Conservation (phyloP, 257 asterid genomes). For the Linderniella brevidens region DNA sequence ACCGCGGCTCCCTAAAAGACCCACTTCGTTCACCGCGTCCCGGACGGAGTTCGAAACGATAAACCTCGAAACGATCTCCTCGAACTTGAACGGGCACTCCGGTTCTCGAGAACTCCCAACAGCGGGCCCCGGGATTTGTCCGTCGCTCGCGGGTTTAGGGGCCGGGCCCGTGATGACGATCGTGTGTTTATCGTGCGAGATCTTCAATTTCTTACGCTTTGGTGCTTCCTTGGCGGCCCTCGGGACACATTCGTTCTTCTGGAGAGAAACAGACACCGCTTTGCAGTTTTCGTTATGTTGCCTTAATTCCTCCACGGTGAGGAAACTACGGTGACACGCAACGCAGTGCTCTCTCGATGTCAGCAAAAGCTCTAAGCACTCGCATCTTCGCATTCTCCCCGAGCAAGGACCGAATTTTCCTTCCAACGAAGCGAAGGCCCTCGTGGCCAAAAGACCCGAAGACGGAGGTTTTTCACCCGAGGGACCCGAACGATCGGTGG, state of each 20-base stretch:
- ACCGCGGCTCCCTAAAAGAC: too few species aligned
- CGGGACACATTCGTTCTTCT: slow-evolving; percentile 20
- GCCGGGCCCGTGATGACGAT: too few species aligned
- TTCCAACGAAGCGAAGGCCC: slow-evolving; percentile 44
- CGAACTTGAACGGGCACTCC: too few species aligned
- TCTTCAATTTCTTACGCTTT: slow-evolving; percentile 21
- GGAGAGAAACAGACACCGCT: neutral
- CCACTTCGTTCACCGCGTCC: too few species aligned
- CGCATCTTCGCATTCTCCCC: slow-evolving; percentile 47
- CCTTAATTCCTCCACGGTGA: slow-evolving; percentile 28
- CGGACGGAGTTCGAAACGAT: too few species aligned
- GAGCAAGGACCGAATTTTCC: slow-evolving; percentile 30
- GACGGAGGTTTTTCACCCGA: slow-evolving; percentile 12
- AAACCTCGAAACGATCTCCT: too few species aligned
- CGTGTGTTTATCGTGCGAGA: too few species aligned
- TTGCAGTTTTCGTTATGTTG: slow-evolving; percentile 49
- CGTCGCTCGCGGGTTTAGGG: too few species aligned
- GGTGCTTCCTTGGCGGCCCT: slow-evolving; percentile 2
- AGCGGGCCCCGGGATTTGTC: too few species aligned
- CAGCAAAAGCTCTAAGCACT: slow-evolving; percentile 76
- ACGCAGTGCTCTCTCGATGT: slow-evolving; percentile 48
- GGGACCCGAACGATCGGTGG: neutral
- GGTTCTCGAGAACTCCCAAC: too few species aligned
- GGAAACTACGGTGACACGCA: slow-evolving; percentile 62
- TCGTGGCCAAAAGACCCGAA: slow-evolving; percentile 30